Evolutionary conservation across 2,329 filamentous ascomycete species (phyloP), one percentile per base, ranked within the genome.

Genomic region (Calonectria honghensis): DNA sequence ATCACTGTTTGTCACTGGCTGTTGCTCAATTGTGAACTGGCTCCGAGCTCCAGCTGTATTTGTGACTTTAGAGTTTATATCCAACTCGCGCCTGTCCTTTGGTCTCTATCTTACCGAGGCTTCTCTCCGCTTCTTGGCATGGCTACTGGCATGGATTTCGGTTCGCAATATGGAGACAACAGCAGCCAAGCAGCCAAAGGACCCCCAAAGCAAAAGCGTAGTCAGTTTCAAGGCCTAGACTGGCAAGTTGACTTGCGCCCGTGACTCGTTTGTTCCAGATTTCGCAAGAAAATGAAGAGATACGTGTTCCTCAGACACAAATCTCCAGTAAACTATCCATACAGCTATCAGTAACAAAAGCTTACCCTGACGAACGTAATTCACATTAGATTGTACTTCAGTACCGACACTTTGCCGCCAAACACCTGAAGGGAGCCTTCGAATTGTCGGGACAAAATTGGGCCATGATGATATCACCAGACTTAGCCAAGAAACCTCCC

Each of bases 401-500:
- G 29, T 48, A 14, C 37, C 29, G 37, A 67, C 79, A 27, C 75
- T 74, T 59, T 79, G 79, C 16, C 79, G 80, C 24, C 78, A 78
- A 69, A 84, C 81, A 54, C 76, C 85, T n/a, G 80, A 80, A 50
- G 80, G 80, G 70, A 78, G 81, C 37, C 81, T 85, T 68, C 79
- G 80, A 5, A 78, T 78, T 63, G 79, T 82, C 71, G 82, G 73
- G 71, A 68, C 76, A 10, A 83, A 79, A 75, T 82, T 76, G 74
- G 79, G 76, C 18, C 79, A 77, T 37, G 81, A 81, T 52, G 79
- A 70, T 66, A 70, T 48, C 27, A 70, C 64, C 31, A 48, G 41
- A 3, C 68, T 51, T 24, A 27, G 70, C 27, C 37, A 31, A 27
- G 39, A 59, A 45, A 31, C 35, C 4, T 24, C 37, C 29, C 32